Evolutionary conservation across 2,329 filamentous ascomycete genomes (phyloP).

Genomic region (Cladosporium oxysporum): DNA sequence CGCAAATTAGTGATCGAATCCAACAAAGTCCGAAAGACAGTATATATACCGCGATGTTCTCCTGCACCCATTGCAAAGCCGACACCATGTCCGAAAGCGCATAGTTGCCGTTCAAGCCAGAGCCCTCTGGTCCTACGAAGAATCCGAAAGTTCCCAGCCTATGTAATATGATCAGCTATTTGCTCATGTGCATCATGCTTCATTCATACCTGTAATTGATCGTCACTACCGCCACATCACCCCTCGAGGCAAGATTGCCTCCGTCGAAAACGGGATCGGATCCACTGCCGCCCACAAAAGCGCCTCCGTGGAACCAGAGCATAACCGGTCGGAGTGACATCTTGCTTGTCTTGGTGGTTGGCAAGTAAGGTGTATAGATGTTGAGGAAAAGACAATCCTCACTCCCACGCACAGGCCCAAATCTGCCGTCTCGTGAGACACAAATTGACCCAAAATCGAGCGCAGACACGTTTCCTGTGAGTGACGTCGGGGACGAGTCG

Average conservation of each 20-base stretch:
- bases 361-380: background rate
- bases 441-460: background rate
- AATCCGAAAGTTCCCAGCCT: background rate
- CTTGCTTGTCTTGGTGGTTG: background rate
- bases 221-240: background rate
- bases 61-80: slow-evolving; percentile 42
- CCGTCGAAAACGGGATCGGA: slow-evolving; percentile 50
- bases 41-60: background rate
- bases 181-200: background rate
- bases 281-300: slow-evolving; percentile 44
- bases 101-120: slow-evolving; percentile 46
- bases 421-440: background rate
- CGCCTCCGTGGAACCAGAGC: slow-evolving; percentile 51
- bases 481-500: background rate
- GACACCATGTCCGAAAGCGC: slow-evolving; percentile 52
- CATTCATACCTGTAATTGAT: background rate
- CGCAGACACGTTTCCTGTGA: background rate
- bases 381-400: background rate
- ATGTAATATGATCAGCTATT: background rate
- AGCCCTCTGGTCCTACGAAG: background rate
- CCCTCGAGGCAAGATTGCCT: slow-evolving; percentile 45
- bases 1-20: background rate
- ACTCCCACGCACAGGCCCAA: background rate
- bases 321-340: slow-evolving; percentile 34
- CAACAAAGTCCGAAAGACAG: background rate